These are phyloP conservation scores for Phyllosticta citriasiana DNA, from an alignment of 2,329 filamentous ascomycete genomes.

Conservation along the genomic window DNA sequence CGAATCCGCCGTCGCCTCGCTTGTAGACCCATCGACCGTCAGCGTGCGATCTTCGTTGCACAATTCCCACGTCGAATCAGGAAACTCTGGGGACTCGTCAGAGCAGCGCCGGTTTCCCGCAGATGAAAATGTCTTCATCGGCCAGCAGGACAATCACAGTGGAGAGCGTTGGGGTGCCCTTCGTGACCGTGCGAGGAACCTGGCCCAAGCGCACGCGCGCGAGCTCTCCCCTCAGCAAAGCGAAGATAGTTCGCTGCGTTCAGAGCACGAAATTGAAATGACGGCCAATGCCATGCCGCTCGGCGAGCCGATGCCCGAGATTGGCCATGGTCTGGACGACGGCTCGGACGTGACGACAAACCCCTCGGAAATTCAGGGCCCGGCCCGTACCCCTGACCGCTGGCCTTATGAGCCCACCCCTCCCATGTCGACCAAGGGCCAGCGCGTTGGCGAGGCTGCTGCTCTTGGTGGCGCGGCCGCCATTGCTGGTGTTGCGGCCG, in stretches of 20 bases:
- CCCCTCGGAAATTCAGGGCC: conserved; percentile 71
- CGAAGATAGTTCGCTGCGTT: conserved; percentile 35
- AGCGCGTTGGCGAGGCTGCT: conserved; percentile 25
- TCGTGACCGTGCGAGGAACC: conserved; percentile 24
- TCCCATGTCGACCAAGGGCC: conserved; percentile 20
- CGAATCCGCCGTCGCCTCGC: conserved; percentile 82
- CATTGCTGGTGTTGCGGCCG: conserved; percentile 42
- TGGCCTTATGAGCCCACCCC: conserved; percentile 51
- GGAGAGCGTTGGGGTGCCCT: conserved; percentile 29
- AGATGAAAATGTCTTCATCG: conserved; percentile 14
- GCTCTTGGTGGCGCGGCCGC: conserved; percentile 45
- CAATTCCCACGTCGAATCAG: neutral
- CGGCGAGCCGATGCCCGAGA: conserved; percentile 62
- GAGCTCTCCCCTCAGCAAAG: conserved; percentile 46
- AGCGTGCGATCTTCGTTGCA: conserved; percentile 35
- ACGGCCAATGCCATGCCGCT: conserved; percentile 61
- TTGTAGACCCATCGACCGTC: conserved; percentile 74
- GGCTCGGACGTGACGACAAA: conserved; percentile 67
- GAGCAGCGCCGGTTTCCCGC: conserved; percentile 14
- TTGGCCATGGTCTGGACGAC: conserved; percentile 53
- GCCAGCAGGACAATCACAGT: conserved; percentile 19
- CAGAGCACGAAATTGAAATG: conserved; percentile 44
- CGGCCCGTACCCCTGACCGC: conserved; percentile 42
- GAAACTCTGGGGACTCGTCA: neutral
- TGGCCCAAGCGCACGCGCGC: conserved; percentile 25